Evolutionary conservation across 257 asterid species (phyloP).

Genomic region (Petrea volubilis): DNA sequence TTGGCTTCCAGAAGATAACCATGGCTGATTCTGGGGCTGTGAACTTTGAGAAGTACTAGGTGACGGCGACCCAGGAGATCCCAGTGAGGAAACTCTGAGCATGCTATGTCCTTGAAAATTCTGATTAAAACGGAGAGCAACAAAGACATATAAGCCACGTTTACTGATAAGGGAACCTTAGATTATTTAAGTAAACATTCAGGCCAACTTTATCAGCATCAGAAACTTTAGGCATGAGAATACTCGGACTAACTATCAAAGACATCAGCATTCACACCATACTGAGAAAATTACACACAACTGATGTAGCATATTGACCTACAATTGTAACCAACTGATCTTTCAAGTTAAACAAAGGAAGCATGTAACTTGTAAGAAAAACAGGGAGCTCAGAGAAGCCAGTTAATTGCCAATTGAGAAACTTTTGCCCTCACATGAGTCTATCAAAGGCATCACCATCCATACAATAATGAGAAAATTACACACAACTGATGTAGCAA

Average conservation of each 20-base stretch:
- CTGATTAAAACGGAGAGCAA: conserved; percentile 33
- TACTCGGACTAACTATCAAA: conserved; percentile 5
- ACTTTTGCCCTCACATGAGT: conserved; percentile 3
- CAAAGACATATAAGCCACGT: neutral
- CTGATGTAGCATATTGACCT: neutral
- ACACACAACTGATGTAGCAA: neutral
- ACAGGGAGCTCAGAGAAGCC: neutral
- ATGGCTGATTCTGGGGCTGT: conserved; percentile 72
- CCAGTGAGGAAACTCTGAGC: conserved; percentile 65
- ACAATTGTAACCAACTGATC: neutral
- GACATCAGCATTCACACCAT: neutral
- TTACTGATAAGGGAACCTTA: conserved; percentile 6
- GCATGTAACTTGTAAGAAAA: neutral
- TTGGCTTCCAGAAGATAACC: conserved; percentile 74
- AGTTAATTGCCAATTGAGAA: neutral
- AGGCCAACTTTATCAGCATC: neutral
- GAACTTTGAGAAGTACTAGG: conserved; percentile 54
- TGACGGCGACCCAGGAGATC: conserved; percentile 59
- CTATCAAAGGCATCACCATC: neutral
- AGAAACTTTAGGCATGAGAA: neutral
- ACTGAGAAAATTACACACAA: neutral
- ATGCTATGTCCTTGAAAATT: conserved; percentile 79
- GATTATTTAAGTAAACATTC: conserved; percentile 5
- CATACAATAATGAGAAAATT: neutral
- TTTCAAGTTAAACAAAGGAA: neutral